Evolutionary conservation across 2,329 filamentous ascomycete species (phyloP).

Genomic region (Kalmusia sp.): DNA sequence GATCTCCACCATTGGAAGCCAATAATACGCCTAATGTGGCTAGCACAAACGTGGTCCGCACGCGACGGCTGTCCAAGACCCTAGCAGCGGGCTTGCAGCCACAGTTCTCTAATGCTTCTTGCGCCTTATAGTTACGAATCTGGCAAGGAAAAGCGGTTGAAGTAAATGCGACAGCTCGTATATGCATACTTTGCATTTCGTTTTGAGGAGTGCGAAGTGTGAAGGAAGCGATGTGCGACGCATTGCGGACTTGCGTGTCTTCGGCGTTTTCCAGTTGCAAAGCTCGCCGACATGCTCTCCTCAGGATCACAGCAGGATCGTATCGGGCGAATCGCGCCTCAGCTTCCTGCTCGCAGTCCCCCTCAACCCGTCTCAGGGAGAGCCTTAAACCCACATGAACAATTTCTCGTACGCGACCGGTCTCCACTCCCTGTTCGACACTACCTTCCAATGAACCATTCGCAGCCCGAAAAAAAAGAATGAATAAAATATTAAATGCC

Average conservation of each 20-base stretch:
- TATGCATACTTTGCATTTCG: not conserved
- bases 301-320: slow-evolving; percentile 2
- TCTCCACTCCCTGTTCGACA: no score
- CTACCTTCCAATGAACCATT: no score
- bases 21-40: not conserved
- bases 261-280: slow-evolving; percentile 6
- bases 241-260: not conserved
- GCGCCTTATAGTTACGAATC: not conserved
- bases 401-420: not conserved
- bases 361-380: not conserved
- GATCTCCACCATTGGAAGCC: not conserved
- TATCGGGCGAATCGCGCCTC: not conserved
- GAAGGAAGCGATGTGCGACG: not conserved
- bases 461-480: not conserved
- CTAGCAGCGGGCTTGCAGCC: slow-evolving; percentile 1
- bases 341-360: not conserved
- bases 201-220: not conserved
- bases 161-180: not conserved
- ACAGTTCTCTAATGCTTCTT: not conserved
- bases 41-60: slow-evolving; percentile 3
- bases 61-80: not conserved
- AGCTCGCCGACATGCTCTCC: slow-evolving; percentile 3
- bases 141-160: not conserved
- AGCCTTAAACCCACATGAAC: no score
- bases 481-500: not conserved